Evolutionary conservation across 129 eudicot species (phyloP).

Genomic region (Kitagawia praeruptora): DNA sequence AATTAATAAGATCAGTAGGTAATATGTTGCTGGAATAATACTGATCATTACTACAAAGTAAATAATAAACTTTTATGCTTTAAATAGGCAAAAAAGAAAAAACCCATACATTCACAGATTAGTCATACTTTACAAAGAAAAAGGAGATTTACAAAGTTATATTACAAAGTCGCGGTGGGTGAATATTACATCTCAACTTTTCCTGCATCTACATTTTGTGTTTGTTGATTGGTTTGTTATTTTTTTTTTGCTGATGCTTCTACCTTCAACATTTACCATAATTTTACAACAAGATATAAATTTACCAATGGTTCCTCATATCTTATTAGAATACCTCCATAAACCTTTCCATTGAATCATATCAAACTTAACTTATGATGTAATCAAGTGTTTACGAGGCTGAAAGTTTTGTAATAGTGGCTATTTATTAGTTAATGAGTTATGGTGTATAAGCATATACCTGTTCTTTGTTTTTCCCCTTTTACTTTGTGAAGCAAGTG

Average conservation of each 20-base stretch:
- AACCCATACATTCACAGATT: too few species aligned
- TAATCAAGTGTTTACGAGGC: not conserved
- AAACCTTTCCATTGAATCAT: not conserved
- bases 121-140: too few species aligned
- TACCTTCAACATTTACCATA: not conserved
- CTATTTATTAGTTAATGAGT: not conserved
- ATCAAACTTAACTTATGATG: not conserved
- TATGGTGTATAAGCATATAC: not conserved
- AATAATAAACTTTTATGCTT: too few species aligned
- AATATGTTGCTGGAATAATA: too few species aligned
- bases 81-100: too few species aligned
- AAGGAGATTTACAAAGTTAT: too few species aligned
- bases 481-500: not conserved
- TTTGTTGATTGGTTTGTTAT: not conserved
- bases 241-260: not conserved
- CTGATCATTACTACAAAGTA: too few species aligned
- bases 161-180: too few species aligned
- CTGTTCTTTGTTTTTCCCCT: not conserved
- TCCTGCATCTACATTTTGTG: not conserved
- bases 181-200: not conserved
- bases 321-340: not conserved
- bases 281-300: not conserved
- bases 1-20: too few species aligned
- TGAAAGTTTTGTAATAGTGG: not conserved
- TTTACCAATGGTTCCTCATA: not conserved